Evolutionary conservation across 495 filamentous ascomycete species (phyloP), one percentile per base, ranked within the genome.

Genomic region (Trichoderma gamsii): DNA sequence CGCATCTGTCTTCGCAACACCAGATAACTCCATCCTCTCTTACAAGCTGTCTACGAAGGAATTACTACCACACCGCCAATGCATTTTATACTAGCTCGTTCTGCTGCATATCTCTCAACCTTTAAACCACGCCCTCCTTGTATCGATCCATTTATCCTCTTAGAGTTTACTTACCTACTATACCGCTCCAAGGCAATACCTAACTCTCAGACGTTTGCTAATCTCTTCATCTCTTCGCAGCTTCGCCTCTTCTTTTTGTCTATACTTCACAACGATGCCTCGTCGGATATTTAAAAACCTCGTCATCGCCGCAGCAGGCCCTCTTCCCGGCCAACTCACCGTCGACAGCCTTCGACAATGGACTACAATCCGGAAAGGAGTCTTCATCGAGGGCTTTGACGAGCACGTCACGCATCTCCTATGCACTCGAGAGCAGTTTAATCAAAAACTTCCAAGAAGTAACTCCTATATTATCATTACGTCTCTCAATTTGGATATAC

Each of bases 401-500:
- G 70, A 65, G 1, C 63, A 66, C 0, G 76, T 79, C 6, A 82
- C 79, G 0, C 79, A 82, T 61, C 69, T 81, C 0, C 66, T 82
- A 8, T 78, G 78, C 63, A 73, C 76, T 0, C 15, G 43, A n/a
- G 68, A 71, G 41, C 74, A 76, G 56, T 78, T 76, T 46, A 67
- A 77, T 66, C 69, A 70, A 44, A 68, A 35, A n/a, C 61, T 63
- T 12, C 35, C 43, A 49, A 18, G 41, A 32, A 46, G 65, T 66
- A 66, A n/a, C n/a, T n/a, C n/a, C n/a, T n/a, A n/a, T n/a, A n/a
- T n/a, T n/a, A n/a, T n/a, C n/a, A n/a, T n/a, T n/a, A n/a, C n/a
- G n/a, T n/a, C n/a, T n/a, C n/a, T n/a, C n/a, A n/a, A n/a, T n/a
- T n/a, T n/a, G n/a, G n/a, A n/a, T n/a, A n/a, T n/a, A n/a, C n/a